Evolutionary conservation across 1,284 basidiomycete genomes (phyloP).

Genomic region (Malassezia brasiliensis): DNA sequence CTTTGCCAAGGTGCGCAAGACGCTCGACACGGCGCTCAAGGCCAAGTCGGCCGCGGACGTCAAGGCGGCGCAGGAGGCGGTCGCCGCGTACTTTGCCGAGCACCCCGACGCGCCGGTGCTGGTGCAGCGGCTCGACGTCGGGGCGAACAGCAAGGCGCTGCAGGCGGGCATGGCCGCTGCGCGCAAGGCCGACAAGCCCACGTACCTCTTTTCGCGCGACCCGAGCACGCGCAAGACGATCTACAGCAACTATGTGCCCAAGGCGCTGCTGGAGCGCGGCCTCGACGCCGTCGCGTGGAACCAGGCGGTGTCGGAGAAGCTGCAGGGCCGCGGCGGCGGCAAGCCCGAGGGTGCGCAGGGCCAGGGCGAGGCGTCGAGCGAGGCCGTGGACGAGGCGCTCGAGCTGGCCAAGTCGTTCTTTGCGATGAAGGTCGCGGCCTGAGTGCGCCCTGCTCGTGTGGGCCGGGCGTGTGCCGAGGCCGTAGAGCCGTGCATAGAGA

Average conservation of each 20-base stretch:
- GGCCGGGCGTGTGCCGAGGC: no score
- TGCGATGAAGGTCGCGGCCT: constrained; percentile 13
- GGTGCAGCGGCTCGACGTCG: constrained; percentile 58
- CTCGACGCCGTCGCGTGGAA: constrained; percentile 42
- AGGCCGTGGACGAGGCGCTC: constrained; percentile 37
- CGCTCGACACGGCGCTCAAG: constrained; percentile 74
- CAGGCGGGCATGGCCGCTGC: constrained; percentile 66
- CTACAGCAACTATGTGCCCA: constrained; percentile 75
- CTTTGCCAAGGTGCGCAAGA: constrained; percentile 64
- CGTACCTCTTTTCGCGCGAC: constrained; percentile 80
- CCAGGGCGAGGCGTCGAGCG: constrained; percentile 35
- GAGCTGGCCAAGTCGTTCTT: constrained; percentile 23
- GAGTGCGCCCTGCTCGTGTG: no score
- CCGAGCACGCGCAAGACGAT: constrained; percentile 57
- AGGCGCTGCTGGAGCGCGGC: constrained; percentile 28
- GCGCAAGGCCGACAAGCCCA: constrained; percentile 68
- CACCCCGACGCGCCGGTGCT: constrained; percentile 63
- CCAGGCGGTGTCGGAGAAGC: constrained; percentile 28
- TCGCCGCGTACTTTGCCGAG: constrained; percentile 62
- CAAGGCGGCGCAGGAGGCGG: constrained; percentile 70
- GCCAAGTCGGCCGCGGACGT: constrained; percentile 67
- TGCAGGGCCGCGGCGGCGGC: constrained; percentile 42
- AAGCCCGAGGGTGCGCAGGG: constrained; percentile 43
- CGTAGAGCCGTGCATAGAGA: no score
- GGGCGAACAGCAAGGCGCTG: constrained; percentile 53